A percentile compares a stretch with the other conserved stretches of the same genome.
Evolutionary conservation across 768 basidiomycete genomes (phyloP).

Genomic region (Serpula lacrymans): DNA sequence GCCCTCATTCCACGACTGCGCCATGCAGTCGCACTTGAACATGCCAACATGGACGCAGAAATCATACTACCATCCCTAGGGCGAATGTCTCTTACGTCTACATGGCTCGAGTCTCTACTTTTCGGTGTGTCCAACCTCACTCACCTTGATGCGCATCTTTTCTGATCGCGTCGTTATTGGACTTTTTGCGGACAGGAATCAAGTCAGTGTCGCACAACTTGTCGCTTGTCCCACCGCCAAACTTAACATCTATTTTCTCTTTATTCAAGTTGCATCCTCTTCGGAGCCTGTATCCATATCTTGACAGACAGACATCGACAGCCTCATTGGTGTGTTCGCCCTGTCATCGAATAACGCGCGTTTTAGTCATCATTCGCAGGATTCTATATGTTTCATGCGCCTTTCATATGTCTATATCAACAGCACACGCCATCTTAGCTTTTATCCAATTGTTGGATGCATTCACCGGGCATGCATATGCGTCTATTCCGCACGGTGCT

Average conservation of each 20-base stretch:
- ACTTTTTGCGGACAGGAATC: background rate
- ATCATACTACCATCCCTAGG: conserved; percentile 7
- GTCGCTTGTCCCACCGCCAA: too few relatives aligned
- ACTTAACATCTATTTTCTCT: background rate
- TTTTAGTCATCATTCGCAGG: conserved; percentile 1
- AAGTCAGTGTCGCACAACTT: conserved; percentile 1
- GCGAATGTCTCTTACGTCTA: conserved; percentile 11
- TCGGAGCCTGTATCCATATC: conserved; percentile 4
- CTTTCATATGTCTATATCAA: conserved; percentile 4
- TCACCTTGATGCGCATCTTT: too few relatives aligned
- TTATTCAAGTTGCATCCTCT: conserved; percentile 6
- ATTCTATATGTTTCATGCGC: conserved; percentile 1
- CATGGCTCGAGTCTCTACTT: conserved; percentile 15
- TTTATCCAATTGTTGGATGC: conserved; percentile 1
- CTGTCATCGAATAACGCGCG: background rate
- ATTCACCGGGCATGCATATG: background rate
- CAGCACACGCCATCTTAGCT: conserved; percentile 4
- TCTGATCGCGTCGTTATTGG: too few relatives aligned
- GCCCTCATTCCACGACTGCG: background rate
- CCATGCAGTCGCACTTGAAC: background rate
- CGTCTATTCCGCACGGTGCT: background rate
- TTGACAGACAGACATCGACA: background rate
- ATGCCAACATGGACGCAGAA: background rate
- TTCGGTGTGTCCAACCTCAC: conserved; percentile 8
- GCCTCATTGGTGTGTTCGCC: conserved; percentile 2